Evolutionary conservation across 805 yeast species (phyloP), one percentile per base, ranked within the genome.

Genomic region (Sugiyamaella lignohabitans): DNA sequence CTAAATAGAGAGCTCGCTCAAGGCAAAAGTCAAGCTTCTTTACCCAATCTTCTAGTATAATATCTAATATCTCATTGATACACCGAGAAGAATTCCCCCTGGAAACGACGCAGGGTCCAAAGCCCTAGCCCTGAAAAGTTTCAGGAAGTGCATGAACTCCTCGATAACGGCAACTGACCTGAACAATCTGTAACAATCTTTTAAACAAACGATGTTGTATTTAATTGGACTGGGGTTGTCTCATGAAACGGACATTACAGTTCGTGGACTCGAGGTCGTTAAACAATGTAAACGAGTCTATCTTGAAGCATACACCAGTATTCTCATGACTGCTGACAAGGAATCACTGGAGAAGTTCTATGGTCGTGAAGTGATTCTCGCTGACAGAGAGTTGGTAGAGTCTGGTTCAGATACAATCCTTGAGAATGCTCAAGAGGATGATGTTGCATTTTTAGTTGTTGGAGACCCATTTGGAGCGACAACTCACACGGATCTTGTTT

Each of bases 401-500:
- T 73, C 82, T 46, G 94, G 91, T 5, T 80, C 93, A 22, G 98
- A 89, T 59, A 74, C 76, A 35, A 93, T 91, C 50, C 71, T 91
- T 53, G 83, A 71, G 18, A 80, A 78, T 50, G 96, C 94, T 1
- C 78, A 84, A 27, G 72, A 67, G 19, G 91, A 84, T 46, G 96
- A 93, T 62, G 75, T 91, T 62, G 98, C 97, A 0, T 88, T 91
- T 57, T 72, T 93, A 53, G 98, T 93, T 18, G 98, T 91, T 22
- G 98, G 98, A 30, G 98, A 91, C 64, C 95, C 91, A 29, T 91
- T 87, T 61, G 98, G 98, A 29, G 98, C 98, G 27, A 91, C 98
- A 3, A 91, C 98, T 0, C 98, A 91, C 68, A 87, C 97, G 0
- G 98, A 93, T 68, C 73, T 91, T 53, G 87, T 89, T 37, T 76